Evolutionary conservation across 106 monocot genomes (phyloP).

Genomic region (Allium fistulosum): DNA sequence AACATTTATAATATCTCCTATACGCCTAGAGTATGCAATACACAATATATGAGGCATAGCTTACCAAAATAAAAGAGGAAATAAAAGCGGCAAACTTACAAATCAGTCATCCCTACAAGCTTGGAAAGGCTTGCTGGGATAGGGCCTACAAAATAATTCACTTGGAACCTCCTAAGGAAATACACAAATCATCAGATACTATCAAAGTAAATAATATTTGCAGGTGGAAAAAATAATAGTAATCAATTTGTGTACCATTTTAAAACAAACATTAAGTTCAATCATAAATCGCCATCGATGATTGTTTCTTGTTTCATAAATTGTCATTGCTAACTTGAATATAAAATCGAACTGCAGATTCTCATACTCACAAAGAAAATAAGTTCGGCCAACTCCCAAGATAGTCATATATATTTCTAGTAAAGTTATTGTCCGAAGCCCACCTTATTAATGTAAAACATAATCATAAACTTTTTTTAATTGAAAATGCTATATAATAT

Average conservation of each 20-base stretch:
- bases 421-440: constrained; percentile 60
- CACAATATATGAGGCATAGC: too few relatives aligned
- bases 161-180: constrained; percentile 55
- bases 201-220: background rate
- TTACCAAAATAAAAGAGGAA: background rate
- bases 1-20: constrained; percentile 63
- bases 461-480: background rate
- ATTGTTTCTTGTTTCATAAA: background rate
- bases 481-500: too few relatives aligned
- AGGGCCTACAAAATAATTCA: constrained; percentile 66
- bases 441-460: constrained; percentile 26
- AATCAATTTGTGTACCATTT: too few relatives aligned
- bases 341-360: background rate
- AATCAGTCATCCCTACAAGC: constrained; percentile 29
- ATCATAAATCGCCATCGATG: too few relatives aligned
- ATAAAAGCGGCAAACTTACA: constrained; percentile 14
- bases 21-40: too few relatives aligned
- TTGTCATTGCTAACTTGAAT: background rate
- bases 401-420: constrained; percentile 68
- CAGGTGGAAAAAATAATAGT: background rate
- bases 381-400: constrained; percentile 51
- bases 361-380: constrained; percentile 36
- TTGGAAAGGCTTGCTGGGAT: constrained; percentile 50
- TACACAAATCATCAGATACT: constrained; percentile 5
- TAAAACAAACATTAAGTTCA: too few relatives aligned